Conservation (phyloP, 1,284 basidiomycete genomes). For the Trichosporon coremiiforme region DNA sequence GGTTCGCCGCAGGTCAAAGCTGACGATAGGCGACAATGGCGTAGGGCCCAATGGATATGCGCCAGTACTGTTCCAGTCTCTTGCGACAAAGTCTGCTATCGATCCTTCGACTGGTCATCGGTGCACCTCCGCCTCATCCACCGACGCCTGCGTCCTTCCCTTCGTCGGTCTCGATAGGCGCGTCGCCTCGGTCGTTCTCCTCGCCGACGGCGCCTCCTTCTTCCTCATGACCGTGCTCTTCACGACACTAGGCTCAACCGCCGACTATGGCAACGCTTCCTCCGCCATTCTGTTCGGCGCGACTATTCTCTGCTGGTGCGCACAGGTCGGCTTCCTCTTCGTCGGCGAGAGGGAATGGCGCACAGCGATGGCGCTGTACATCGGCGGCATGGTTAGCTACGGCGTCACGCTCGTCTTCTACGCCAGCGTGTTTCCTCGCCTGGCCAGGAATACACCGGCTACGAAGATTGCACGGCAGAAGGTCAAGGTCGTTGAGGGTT, state of each 20-base stretch:
- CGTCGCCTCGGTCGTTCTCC: constrained; percentile 69
- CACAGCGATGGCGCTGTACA: constrained; percentile 72
- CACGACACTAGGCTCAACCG: constrained; percentile 75
- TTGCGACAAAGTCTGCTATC: constrained; percentile 68
- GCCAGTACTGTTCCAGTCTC: constrained; percentile 69
- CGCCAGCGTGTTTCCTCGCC: constrained; percentile 73
- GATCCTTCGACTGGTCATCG: constrained; percentile 59
- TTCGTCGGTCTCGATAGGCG: constrained; percentile 64
- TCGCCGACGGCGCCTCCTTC: constrained; percentile 62
- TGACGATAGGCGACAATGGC: constrained; percentile 29
- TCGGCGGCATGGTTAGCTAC: constrained; percentile 61
- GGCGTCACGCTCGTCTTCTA: constrained; percentile 64
- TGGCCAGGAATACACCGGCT: constrained; percentile 73
- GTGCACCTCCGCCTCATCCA: constrained; percentile 7
- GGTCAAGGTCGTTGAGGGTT: neutral
- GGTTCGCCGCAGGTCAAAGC: neutral
- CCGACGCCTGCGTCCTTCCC: constrained; percentile 63
- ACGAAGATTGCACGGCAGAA: constrained; percentile 62
- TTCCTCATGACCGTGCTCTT: constrained; percentile 64
- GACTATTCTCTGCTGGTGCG: constrained; percentile 70
- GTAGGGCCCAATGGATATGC: constrained; percentile 59
- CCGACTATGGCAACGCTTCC: constrained; percentile 75
- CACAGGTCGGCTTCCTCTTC: constrained; percentile 72
- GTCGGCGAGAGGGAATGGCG: constrained; percentile 64
- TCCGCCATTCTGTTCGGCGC: constrained; percentile 69